Base-by-base conservation (phyloP, 345 rosid genomes). In the Camelina hispida region DNA sequence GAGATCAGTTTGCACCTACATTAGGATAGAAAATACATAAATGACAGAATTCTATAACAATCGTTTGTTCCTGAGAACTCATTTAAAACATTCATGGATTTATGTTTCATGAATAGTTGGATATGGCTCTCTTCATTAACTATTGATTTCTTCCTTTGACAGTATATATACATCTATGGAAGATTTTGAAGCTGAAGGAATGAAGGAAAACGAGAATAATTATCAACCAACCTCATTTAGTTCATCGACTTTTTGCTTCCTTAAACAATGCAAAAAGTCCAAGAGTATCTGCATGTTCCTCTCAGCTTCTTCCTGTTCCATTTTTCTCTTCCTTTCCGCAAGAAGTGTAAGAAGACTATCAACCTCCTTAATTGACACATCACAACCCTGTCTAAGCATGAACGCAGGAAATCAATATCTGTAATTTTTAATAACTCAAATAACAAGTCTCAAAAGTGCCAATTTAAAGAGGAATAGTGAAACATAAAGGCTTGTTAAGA, bases 301-400 rank as follows among this genome's bases (percentile, higher is more conserved):
- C 85, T 92, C 99, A 53, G 97, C 89, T 83, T 90, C 98, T 84
- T 95, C 99, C 80, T 92, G 97, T 71, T 95, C 98, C 93, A 89
- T 88, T 83, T 95, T 95, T 32, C 91, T 89, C 85, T 90, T 92
- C 86, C 80, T 95, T 85, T 92, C 98, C 15, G 87, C 81, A 43
- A 95, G 96, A 70, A 93, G 79, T 15, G 85, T 48, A 76, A 90
- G 80, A 50, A 95, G 96, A 81, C 44, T 81, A 62, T 89, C 99
- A 72, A 95, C 79, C 73, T 93, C 99, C 86, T 95, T 92, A 68
- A 93, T 83, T 23, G 99, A 86, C 74, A 93, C 87, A 72, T 86
- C 96, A 82, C 89, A 90, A 59, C 96, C 98, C 99, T 95, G 93
- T 63, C 82, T 80, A 86, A 60, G 66, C 70, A 83, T 62, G 66